These are phyloP conservation scores for Breynia disticha DNA, from an alignment of 441 rosid genomes.

Conservation along the genomic window DNA sequence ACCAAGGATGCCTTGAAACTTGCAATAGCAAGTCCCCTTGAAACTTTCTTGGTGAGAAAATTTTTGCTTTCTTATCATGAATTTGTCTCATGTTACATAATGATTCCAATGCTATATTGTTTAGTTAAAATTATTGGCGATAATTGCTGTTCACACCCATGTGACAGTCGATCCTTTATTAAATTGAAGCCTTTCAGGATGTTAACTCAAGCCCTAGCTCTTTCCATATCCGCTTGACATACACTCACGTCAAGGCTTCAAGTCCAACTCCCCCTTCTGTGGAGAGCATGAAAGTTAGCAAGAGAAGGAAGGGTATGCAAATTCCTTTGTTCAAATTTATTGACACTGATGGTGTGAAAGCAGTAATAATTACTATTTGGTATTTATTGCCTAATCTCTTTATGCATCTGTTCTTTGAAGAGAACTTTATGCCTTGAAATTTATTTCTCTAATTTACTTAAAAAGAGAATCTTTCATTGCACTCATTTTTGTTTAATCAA, in stretches of 20 bases:
- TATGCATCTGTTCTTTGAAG: background rate
- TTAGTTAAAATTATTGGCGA: too few species aligned
- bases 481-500: too few species aligned
- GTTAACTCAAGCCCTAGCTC: conserved; percentile 48
- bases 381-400: background rate
- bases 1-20: conserved; percentile 68
- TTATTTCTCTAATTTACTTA: too few species aligned
- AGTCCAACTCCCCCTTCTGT: conserved; percentile 22
- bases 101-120: too few species aligned
- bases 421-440: too few species aligned
- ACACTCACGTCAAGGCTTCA: conserved; percentile 29
- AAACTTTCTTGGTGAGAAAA: conserved; percentile 43
- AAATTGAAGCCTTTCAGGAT: conserved; percentile 55
- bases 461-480: too few species aligned
- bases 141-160: too few species aligned
- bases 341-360: background rate
- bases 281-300: conserved; percentile 34
- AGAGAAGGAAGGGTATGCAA: conserved; percentile 40
- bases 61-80: background rate
- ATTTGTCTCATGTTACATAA: too few species aligned
- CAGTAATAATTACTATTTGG: too few species aligned
- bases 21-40: conserved; percentile 36
- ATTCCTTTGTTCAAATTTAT: background rate
- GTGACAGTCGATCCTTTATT: conserved; percentile 6
- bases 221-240: conserved; percentile 65